Conservation (phyloP, 148 eudicot species). For the Nepenthes mirabilis region DNA sequence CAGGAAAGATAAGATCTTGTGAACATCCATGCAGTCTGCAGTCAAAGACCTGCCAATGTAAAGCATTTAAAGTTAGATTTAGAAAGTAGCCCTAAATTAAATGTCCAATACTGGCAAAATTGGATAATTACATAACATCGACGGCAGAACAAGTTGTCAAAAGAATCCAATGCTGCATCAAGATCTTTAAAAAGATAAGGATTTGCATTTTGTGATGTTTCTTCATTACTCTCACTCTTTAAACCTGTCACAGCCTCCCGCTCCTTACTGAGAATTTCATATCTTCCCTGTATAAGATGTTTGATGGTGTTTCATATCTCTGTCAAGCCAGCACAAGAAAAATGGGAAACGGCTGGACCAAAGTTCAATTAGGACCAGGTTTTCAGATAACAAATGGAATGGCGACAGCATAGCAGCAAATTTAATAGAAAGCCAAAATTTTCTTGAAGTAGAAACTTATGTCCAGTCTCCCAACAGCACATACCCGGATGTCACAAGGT, state of each 20-base stretch:
- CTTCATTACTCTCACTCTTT: slow-evolving; percentile 25
- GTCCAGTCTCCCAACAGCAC: slow-evolving; percentile 4
- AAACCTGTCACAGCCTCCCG: slow-evolving; percentile 23
- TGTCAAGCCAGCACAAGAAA: slow-evolving; percentile 68
- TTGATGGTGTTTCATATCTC: slow-evolving; percentile 80
- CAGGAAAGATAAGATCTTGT: slow-evolving; percentile 92
- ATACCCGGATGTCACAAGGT: slow-evolving; percentile 74
- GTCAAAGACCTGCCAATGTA: slow-evolving; percentile 75
- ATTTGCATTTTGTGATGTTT: slow-evolving; percentile 21
- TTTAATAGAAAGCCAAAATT: slow-evolving; percentile 2
- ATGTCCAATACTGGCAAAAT: not conserved
- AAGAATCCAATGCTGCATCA: slow-evolving; percentile 92
- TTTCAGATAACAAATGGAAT: slow-evolving; percentile 9
- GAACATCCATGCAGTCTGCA: slow-evolving; percentile 98
- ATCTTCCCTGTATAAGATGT: slow-evolving; percentile 99
- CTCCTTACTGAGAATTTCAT: slow-evolving; percentile 51
- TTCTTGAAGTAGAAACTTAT: not conserved
- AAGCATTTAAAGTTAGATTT: slow-evolving; percentile 7
- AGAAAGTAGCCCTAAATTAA: slow-evolving; percentile 2
- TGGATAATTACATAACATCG: slow-evolving; percentile 71
- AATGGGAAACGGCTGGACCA: slow-evolving; percentile 81
- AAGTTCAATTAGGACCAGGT: slow-evolving; percentile 50
- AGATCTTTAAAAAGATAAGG: slow-evolving; percentile 77
- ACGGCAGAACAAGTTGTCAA: slow-evolving; percentile 91
- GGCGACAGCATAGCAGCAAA: slow-evolving; percentile 3